Conservation (phyloP, 306 rosid genomes). For the Alnus glutinosa region DNA sequence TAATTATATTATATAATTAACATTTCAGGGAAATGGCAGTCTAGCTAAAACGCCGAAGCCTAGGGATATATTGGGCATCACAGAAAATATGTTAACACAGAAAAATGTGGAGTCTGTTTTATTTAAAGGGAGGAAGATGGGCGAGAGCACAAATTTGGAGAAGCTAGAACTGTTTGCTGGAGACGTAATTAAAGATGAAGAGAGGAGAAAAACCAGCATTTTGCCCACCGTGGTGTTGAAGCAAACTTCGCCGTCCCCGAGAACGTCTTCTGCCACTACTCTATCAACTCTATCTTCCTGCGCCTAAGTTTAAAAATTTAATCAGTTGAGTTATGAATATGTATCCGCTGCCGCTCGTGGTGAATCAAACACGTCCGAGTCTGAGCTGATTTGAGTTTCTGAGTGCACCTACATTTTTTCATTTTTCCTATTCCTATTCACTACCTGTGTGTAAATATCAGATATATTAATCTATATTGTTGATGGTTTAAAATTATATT, state of each 20-base stretch:
- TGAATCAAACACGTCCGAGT: conserved; percentile 23
- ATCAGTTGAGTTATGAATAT: conserved; percentile 19
- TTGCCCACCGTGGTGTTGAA: conserved; percentile 68
- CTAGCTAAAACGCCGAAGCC: conserved; percentile 26
- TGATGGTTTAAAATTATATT: no score
- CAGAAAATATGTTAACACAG: conserved; percentile 67
- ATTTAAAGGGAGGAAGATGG: conserved; percentile 72
- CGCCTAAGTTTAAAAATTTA: background rate
- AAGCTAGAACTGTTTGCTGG: conserved; percentile 66
- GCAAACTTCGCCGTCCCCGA: conserved; percentile 67
- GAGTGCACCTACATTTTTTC: background rate
- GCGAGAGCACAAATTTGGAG: conserved; percentile 58
- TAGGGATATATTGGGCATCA: conserved; percentile 42
- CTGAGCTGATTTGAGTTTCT: conserved; percentile 54
- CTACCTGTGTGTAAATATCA: background rate
- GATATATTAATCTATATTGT: no score
- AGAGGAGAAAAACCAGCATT: conserved; percentile 69
- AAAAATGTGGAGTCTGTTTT: conserved; percentile 74
- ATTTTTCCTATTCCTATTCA: no score
- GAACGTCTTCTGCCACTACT: conserved; percentile 90
- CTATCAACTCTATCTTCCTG: conserved; percentile 67
- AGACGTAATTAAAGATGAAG: conserved; percentile 69
- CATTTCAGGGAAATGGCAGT: conserved; percentile 52
- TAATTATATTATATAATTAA: no score
- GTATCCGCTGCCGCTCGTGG: conserved; percentile 60